A percentile compares a stretch with the other conserved stretches of the same genome.
These are phyloP conservation scores for Colletotrichum kahawae DNA, from an alignment of 2,329 filamentous ascomycete species.

Conservation along the genomic window DNA sequence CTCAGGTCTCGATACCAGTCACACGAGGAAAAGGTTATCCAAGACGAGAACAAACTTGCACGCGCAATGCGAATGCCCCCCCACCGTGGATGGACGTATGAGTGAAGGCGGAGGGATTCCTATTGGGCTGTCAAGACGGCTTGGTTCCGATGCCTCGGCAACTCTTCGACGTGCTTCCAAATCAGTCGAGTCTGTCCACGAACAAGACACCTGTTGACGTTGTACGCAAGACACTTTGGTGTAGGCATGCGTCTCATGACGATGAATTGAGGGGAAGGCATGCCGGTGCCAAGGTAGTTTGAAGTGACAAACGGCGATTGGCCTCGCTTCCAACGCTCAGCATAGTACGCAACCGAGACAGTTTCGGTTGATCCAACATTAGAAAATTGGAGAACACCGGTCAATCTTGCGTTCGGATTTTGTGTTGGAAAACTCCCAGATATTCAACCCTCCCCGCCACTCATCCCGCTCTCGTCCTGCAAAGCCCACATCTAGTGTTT, in stretches of 20 bases:
- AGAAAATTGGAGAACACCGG: not conserved
- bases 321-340: not conserved
- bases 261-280: not conserved
- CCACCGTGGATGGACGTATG: not conserved
- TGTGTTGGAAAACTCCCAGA: not conserved
- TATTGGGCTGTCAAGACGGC: not conserved
- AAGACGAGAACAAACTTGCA: not conserved
- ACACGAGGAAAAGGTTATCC: not conserved
- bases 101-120: not conserved
- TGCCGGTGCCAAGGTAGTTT: constrained; percentile 26
- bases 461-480: not conserved
- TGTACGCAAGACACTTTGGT: not conserved
- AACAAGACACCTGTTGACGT: not conserved
- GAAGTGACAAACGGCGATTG: constrained; percentile 12
- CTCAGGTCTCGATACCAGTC: not conserved
- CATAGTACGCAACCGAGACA: not conserved
- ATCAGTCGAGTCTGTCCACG: not conserved
- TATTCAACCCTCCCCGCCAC: not conserved
- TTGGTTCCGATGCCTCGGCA: not conserved
- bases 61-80: not conserved
- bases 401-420: not conserved
- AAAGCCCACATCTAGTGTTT: not conserved
- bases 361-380: not conserved
- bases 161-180: not conserved
- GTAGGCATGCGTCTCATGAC: not conserved